phyloP scores from a whole-genome alignment of 2,329 filamentous ascomycete genomes.

The Pezicula carpinea region DNA sequence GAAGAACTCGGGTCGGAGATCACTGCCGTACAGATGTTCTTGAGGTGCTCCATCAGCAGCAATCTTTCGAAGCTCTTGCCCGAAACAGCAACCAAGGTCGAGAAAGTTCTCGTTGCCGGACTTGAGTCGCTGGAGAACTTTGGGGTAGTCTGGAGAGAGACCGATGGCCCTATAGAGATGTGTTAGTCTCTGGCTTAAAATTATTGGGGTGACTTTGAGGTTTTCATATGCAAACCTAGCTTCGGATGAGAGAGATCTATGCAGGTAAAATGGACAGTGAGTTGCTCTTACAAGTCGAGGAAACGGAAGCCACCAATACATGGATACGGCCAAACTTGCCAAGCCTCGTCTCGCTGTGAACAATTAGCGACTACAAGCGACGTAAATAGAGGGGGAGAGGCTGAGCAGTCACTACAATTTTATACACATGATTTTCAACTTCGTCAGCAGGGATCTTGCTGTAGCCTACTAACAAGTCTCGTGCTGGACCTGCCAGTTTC shows the following conservation, averaged over 20 bases:
- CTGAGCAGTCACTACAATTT: background rate
- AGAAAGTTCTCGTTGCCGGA: conserved; percentile 16
- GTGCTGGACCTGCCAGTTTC: conserved; percentile 6
- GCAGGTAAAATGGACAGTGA: no score
- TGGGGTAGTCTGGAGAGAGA: conserved; percentile 4
- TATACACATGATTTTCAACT: conserved; percentile 10
- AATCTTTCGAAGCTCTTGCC: conserved; percentile 32
- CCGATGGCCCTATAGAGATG: background rate
- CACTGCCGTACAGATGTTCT: conserved; percentile 25
- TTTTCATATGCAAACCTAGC: no score
- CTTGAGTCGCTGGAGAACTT: conserved; percentile 7
- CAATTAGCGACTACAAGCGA: background rate
- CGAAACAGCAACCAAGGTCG: conserved; percentile 34
- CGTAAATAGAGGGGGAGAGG: background rate
- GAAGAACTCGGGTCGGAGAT: conserved; percentile 27
- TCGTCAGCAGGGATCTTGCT: conserved; percentile 11
- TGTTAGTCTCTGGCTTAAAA: background rate
- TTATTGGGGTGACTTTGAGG: no score
- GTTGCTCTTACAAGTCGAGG: conserved; percentile 6
- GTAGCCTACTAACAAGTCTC: conserved; percentile 12
- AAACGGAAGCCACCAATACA: conserved; percentile 11
- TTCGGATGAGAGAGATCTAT: conserved; percentile 4
- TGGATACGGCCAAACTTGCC: conserved; percentile 9
- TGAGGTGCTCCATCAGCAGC: conserved; percentile 28
- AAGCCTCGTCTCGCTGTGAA: conserved; percentile 2